These are phyloP conservation scores for Trichosporon ovoides DNA, from an alignment of 1,284 basidiomycete species.

Conservation along the genomic window DNA sequence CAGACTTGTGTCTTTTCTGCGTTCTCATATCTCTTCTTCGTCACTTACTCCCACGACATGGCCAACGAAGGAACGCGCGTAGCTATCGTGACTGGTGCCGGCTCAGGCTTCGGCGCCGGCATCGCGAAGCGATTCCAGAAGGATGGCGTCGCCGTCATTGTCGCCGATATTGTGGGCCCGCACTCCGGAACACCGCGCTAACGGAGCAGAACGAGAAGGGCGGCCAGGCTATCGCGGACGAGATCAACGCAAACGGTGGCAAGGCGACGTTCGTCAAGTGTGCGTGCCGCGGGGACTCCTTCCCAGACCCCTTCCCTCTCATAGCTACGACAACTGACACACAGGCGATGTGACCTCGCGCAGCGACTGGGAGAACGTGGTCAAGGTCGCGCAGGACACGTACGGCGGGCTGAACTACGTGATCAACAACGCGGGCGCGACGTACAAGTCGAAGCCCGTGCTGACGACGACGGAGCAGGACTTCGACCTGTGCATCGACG, in stretches of 20 bases:
- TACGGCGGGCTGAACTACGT: conserved; percentile 18
- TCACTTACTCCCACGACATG: background rate
- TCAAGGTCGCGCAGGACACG: conserved; percentile 10
- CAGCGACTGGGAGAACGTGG: conserved; percentile 11
- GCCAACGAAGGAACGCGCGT: conserved; percentile 8
- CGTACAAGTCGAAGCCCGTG: conserved; percentile 22
- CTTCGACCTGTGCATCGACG: conserved; percentile 22
- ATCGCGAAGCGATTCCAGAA: conserved; percentile 15
- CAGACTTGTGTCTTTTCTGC: no score
- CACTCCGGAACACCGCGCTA: background rate
- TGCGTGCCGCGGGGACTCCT: background rate
- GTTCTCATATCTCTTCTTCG: background rate
- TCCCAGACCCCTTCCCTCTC: background rate
- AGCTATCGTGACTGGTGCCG: conserved; percentile 18
- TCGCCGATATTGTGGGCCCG: conserved; percentile 14
- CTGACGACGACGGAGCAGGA: conserved; percentile 14
- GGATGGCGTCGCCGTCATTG: conserved; percentile 14
- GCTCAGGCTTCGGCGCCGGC: conserved; percentile 17
- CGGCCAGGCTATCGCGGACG: conserved; percentile 12
- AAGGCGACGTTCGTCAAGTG: conserved; percentile 19
- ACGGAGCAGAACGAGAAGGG: conserved; percentile 12
- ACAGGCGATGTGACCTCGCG: conserved; percentile 15
- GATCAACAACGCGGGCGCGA: conserved; percentile 23
- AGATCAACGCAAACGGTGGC: conserved; percentile 12
- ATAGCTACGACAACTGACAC: background rate